These are phyloP conservation scores for Stevia rebaudiana DNA, from an alignment of 140 eudicot species.

Conservation along the genomic window DNA sequence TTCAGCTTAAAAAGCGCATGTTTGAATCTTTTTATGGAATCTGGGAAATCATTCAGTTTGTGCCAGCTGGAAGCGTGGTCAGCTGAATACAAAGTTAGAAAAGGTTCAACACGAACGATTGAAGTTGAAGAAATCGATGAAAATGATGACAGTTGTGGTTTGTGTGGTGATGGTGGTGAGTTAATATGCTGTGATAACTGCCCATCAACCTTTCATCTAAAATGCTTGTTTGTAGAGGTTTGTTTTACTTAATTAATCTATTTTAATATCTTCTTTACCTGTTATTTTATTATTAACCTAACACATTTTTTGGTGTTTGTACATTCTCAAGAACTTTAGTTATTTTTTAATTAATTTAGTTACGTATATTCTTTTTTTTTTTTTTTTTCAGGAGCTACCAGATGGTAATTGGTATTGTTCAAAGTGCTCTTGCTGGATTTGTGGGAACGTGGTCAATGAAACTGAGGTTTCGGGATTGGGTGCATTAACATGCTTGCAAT, in stretches of 20 bases:
- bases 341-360: conserved; percentile 1
- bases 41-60: conserved; percentile 71
- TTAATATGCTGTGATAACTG: conserved; percentile 93
- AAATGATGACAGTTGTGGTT: conserved; percentile 94
- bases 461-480: conserved; percentile 32
- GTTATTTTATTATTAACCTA: background rate
- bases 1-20: conserved; percentile 62
- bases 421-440: conserved; percentile 76
- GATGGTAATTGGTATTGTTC: conserved; percentile 98
- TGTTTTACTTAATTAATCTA: conserved; percentile 11
- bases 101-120: conserved; percentile 47
- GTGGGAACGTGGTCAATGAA: conserved; percentile 59
- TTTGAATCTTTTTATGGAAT: conserved; percentile 73
- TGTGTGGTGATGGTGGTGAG: conserved; percentile 97
- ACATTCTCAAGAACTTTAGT: background rate
- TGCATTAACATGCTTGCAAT: conserved; percentile 65
- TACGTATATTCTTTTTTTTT: conserved; percentile 1
- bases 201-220: conserved; percentile 87
- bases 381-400: conserved; percentile 63
- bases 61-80: conserved; percentile 99
- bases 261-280: conserved; percentile 9
- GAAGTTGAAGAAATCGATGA: conserved; percentile 64
- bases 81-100: conserved; percentile 79
- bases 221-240: conserved; percentile 84
- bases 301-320: background rate